Evolutionary conservation across 208 protist species (phyloP).

Genomic region (Leishmania braziliensis): DNA sequence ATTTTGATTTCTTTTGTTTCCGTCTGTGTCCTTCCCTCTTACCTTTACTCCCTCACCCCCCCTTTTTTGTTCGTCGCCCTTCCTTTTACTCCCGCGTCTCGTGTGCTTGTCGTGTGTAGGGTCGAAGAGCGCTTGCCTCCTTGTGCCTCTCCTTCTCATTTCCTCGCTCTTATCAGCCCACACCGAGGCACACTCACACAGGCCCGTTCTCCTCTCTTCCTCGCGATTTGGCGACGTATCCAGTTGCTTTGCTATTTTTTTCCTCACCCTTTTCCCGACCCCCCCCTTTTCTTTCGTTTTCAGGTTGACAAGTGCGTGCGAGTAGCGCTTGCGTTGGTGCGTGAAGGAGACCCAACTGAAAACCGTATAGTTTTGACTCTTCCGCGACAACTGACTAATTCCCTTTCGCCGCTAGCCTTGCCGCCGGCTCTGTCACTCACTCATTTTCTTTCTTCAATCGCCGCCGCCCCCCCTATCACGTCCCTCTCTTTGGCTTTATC

Average conservation of each 20-base stretch:
- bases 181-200: background rate
- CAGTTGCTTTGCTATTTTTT: background rate
- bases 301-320: background rate
- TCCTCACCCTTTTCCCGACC: background rate
- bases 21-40: constrained; percentile 1
- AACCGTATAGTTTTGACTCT: background rate
- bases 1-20: constrained; percentile 3
- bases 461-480: background rate
- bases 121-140: background rate
- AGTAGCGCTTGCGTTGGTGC: background rate
- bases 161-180: background rate
- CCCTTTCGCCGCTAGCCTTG: background rate
- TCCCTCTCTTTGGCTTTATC: background rate
- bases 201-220: background rate
- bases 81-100: background rate
- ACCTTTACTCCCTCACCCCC: background rate
- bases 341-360: background rate
- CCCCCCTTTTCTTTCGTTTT: background rate
- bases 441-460: background rate
- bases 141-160: background rate
- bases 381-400: background rate
- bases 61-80: background rate
- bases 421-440: background rate
- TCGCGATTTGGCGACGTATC: background rate
- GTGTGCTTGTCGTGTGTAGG: background rate